phyloP scores from a whole-genome alignment of 306 rosid species.

The Dicorynia guianensis region DNA sequence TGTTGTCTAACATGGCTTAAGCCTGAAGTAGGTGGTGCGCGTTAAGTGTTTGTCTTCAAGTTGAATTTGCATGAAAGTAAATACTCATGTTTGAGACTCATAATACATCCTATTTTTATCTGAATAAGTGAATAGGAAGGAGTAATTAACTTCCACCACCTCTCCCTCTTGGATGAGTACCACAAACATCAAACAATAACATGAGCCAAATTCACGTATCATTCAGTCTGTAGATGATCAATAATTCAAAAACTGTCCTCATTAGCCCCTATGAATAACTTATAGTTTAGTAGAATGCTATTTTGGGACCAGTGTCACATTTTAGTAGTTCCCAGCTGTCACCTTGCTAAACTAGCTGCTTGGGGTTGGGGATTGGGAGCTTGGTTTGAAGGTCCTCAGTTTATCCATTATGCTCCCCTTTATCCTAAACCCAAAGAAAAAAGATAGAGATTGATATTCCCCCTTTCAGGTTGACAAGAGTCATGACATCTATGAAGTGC shows the following conservation, averaged over 20 bases:
- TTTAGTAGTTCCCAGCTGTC: slow-evolving; percentile 22
- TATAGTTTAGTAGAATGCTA: too few relatives aligned
- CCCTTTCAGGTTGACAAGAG: slow-evolving; percentile 55
- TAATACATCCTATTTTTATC: slow-evolving; percentile 3
- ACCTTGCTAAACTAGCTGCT: not conserved
- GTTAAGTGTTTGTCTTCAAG: slow-evolving; percentile 1
- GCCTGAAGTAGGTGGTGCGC: slow-evolving; percentile 25
- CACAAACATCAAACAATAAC: not conserved
- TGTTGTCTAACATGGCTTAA: slow-evolving; percentile 13
- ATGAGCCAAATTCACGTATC: slow-evolving; percentile 23
- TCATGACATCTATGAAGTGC: slow-evolving; percentile 50
- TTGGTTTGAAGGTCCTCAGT: slow-evolving; percentile 18
- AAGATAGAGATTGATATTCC: not conserved
- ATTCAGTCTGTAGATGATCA: not conserved
- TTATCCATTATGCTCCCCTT: slow-evolving; percentile 22
- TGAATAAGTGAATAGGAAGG: slow-evolving; percentile 17
- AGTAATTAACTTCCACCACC: not conserved
- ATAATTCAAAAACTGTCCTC: not conserved
- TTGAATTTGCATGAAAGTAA: not conserved
- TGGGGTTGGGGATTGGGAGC: slow-evolving; percentile 11
- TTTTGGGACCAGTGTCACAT: not conserved
- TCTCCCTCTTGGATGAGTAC: slow-evolving; percentile 3
- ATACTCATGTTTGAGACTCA: slow-evolving; percentile 2
- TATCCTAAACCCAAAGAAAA: not conserved
- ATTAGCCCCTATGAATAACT: too few relatives aligned